Percentiles rank a stretch among this genome's conserved stretches.
Conservation (phyloP, 139 green algal genomes). For the Pseudopediastrum boryanum region DNA sequence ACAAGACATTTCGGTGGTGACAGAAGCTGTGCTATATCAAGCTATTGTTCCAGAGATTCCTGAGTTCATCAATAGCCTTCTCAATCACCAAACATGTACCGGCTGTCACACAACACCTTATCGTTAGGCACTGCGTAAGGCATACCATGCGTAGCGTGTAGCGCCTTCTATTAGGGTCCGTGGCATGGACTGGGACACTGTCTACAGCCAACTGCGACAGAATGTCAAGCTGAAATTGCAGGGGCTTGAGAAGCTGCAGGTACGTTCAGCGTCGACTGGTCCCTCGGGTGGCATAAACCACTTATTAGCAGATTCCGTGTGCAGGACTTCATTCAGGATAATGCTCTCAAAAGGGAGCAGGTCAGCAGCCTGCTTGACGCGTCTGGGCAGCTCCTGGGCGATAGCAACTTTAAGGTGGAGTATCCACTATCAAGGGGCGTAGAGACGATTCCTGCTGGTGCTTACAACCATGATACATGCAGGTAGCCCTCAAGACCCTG, state of each 20-base stretch:
- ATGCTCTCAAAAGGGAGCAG: constrained; percentile 27
- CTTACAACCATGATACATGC: background rate
- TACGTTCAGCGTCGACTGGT: too few relatives aligned
- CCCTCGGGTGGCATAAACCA: too few relatives aligned
- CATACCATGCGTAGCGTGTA: too few relatives aligned
- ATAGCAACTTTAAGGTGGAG: constrained; percentile 56
- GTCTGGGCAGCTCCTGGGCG: constrained; percentile 34
- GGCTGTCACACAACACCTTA: too few relatives aligned
- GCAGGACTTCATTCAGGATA: constrained; percentile 15
- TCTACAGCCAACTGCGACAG: constrained; percentile 32
- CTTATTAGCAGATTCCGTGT: too few relatives aligned
- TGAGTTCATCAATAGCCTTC: too few relatives aligned
- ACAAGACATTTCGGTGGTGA: too few relatives aligned
- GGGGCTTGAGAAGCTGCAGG: constrained; percentile 47
- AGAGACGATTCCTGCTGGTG: background rate
- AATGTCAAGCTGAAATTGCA: constrained; percentile 42
- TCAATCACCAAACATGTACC: too few relatives aligned
- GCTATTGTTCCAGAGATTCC: too few relatives aligned
- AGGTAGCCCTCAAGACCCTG: constrained; percentile 41
- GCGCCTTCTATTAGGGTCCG: too few relatives aligned
- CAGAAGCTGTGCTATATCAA: too few relatives aligned
- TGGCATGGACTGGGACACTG: constrained; percentile 20
- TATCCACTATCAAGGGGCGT: background rate
- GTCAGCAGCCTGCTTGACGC: constrained; percentile 48
- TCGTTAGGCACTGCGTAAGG: too few relatives aligned